Evolutionary conservation across 352 stramenopile genomes (phyloP).

Genomic region (Pythium periplocum): DNA sequence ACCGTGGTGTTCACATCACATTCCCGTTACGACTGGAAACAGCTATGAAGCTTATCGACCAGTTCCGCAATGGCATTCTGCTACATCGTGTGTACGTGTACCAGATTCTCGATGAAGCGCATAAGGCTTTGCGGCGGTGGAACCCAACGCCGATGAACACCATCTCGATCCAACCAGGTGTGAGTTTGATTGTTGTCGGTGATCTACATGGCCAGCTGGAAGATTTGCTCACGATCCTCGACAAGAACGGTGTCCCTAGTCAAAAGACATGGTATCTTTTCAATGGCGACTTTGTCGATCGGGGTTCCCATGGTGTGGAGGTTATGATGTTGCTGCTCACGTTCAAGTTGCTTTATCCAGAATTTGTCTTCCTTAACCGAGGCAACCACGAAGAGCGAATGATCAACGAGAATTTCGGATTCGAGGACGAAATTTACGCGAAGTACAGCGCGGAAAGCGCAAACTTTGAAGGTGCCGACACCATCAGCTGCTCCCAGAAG

Average conservation of each 20-base stretch:
- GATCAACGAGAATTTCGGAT: constrained; percentile 90
- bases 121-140: constrained; percentile 44
- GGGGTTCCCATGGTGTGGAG: constrained; percentile 89
- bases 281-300: constrained; percentile 96
- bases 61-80: constrained; percentile 81
- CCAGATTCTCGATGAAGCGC: constrained; percentile 65
- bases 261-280: constrained; percentile 92
- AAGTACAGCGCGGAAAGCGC: constrained; percentile 80
- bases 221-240: constrained; percentile 92
- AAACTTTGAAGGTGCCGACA: constrained; percentile 55
- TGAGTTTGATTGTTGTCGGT: constrained; percentile 88
- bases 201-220: constrained; percentile 92
- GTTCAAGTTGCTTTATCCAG: constrained; percentile 87
- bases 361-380: constrained; percentile 91
- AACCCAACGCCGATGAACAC: constrained; percentile 62
- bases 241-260: constrained; percentile 86
- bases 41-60: constrained; percentile 76
- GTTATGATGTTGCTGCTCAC: constrained; percentile 86
- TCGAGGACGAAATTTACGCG: constrained; percentile 78
- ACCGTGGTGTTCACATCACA: constrained; percentile 62
- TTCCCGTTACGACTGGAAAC: constrained; percentile 75
- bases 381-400: constrained; percentile 95
- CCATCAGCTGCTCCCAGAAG: constrained; percentile 53
- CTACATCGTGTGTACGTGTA: constrained; percentile 73
- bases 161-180: constrained; percentile 70